phyloP scores from a whole-genome alignment of 2,329 filamentous ascomycete species.

The Venturia oleaginea region DNA sequence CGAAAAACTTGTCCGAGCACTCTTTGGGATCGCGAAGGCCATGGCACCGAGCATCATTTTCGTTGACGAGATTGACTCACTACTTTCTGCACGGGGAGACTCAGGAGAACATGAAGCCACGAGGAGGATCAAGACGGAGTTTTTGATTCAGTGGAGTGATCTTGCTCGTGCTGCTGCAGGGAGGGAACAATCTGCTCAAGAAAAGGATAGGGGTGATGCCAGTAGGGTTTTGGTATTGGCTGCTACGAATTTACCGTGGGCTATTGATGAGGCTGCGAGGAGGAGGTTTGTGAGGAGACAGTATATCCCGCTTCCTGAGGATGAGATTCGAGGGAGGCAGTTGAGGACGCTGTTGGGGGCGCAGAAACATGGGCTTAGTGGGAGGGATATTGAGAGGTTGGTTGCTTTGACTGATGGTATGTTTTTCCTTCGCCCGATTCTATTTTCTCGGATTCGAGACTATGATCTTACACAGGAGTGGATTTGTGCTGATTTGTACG shows the following conservation, averaged over 20 bases:
- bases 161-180: constrained; percentile 86
- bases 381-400: constrained; percentile 61
- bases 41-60: constrained; percentile 95
- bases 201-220: constrained; percentile 67
- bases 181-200: constrained; percentile 57
- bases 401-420: constrained; percentile 78
- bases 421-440: constrained; percentile 22
- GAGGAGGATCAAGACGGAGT: constrained; percentile 91
- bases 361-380: constrained; percentile 72
- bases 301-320: constrained; percentile 90
- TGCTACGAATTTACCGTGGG: constrained; percentile 94
- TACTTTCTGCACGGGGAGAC: constrained; percentile 68
- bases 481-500: neutral
- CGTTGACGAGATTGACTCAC: constrained; percentile 93
- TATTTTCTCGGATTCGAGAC: no score
- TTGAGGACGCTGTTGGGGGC: constrained; percentile 70
- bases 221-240: constrained; percentile 86
- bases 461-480: no score
- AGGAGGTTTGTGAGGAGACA: constrained; percentile 85
- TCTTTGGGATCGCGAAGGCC: constrained; percentile 82
- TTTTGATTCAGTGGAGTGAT: constrained; percentile 95
- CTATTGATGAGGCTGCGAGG: constrained; percentile 90
- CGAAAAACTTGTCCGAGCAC: constrained; percentile 86
- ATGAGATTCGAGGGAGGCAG: constrained; percentile 69
- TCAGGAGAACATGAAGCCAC: constrained; percentile 88